phyloP scores from a whole-genome alignment of 2,329 filamentous ascomycete species.

The Aotearoamyces nothofagi region DNA sequence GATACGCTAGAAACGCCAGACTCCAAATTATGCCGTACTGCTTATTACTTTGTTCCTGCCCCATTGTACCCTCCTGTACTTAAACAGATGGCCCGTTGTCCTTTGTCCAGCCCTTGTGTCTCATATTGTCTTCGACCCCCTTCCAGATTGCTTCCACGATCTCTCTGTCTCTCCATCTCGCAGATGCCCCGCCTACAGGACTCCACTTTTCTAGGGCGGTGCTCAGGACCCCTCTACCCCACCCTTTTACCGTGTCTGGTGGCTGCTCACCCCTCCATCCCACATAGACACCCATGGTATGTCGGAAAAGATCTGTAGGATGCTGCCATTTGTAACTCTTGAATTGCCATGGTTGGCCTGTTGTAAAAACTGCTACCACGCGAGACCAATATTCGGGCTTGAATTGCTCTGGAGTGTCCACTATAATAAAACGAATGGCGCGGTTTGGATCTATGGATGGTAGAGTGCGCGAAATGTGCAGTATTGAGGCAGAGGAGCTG shows the following conservation, averaged over 20 bases:
- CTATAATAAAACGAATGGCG: conserved; percentile 84
- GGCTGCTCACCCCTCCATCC: conserved; percentile 78
- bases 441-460: conserved; percentile 54
- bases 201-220: conserved; percentile 79
- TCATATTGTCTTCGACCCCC: conserved; percentile 77
- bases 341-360: conserved; percentile 96
- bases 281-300: conserved; percentile 76
- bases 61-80: no score
- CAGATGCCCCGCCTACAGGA: conserved; percentile 25
- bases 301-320: conserved; percentile 75
- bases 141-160: conserved; percentile 90
- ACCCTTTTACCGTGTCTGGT: conserved; percentile 64
- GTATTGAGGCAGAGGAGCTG: conserved; percentile 57
- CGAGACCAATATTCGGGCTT: conserved; percentile 96
- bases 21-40: no score
- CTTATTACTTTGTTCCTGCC: no score
- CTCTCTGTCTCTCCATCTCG: conserved; percentile 74
- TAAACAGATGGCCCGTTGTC: conserved; percentile 53
- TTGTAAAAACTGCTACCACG: conserved; percentile 93
- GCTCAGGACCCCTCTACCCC: conserved; percentile 72
- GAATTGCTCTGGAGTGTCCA: conserved; percentile 87
- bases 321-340: conserved; percentile 95
- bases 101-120: conserved; percentile 65
- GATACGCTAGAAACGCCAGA: no score
- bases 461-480: conserved; percentile 69